Conservation (phyloP, 306 rosid species). For the Quercus mongolica region DNA sequence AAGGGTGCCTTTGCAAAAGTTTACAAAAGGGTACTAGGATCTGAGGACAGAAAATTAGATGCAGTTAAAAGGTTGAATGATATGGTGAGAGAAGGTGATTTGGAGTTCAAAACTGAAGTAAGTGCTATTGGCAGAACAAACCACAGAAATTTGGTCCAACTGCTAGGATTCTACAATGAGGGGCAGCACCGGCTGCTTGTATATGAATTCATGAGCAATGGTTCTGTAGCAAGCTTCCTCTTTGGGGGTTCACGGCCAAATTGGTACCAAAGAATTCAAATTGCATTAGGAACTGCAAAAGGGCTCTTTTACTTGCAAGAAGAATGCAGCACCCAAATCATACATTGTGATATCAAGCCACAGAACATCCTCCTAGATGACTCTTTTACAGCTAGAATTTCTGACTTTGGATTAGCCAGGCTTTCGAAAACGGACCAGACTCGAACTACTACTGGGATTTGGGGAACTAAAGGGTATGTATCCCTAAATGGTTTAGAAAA, state of each 20-base stretch:
- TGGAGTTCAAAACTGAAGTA: constrained; percentile 32
- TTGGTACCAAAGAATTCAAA: constrained; percentile 27
- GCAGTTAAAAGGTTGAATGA: constrained; percentile 31
- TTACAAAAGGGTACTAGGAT: constrained; percentile 16
- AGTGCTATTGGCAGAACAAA: constrained; percentile 29
- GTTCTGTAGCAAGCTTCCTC: constrained; percentile 22
- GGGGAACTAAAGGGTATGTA: constrained; percentile 30
- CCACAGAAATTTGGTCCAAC: constrained; percentile 30
- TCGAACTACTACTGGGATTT: background rate
- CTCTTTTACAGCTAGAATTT: constrained; percentile 14
- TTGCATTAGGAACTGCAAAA: constrained; percentile 20
- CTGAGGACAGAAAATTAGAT: background rate
- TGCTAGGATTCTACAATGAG: constrained; percentile 38
- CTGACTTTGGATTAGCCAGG: constrained; percentile 38
- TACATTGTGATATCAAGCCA: constrained; percentile 36
- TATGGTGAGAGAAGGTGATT: constrained; percentile 18
- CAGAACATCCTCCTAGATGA: constrained; percentile 41
- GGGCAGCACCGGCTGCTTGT: constrained; percentile 25
- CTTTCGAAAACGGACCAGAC: constrained; percentile 15
- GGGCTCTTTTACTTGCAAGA: constrained; percentile 28
- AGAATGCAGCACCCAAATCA: constrained; percentile 28
- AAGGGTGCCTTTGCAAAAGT: constrained; percentile 30
- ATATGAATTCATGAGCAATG: constrained; percentile 40
- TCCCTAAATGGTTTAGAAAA: constrained; percentile 29
- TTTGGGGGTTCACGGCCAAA: constrained; percentile 24